Percentiles rank a stretch among this genome's conserved stretches.
Conservation (phyloP, 345 rosid genomes). For the Eucalyptus pauciflora region DNA sequence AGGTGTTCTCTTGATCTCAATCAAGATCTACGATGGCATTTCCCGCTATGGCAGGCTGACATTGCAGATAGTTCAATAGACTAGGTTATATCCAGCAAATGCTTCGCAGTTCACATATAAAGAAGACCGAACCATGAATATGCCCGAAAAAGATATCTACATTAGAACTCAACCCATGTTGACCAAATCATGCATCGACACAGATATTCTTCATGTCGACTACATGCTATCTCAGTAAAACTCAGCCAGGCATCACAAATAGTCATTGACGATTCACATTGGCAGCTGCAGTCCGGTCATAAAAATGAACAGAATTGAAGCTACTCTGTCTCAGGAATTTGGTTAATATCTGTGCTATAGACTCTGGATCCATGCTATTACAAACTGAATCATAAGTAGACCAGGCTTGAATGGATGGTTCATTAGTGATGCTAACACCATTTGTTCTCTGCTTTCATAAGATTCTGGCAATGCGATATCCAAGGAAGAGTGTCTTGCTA, state of each 20-base stretch:
- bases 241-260: neutral
- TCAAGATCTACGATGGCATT: neutral
- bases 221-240: neutral
- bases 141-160: neutral
- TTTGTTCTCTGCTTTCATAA: neutral
- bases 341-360: neutral
- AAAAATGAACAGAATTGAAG: neutral
- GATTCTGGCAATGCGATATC: slow-evolving; percentile 15
- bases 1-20: neutral
- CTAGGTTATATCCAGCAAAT: neutral
- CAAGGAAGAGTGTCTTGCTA: slow-evolving; percentile 5
- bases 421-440: neutral
- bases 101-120: neutral
- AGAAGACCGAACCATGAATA: neutral
- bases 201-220: neutral
- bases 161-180: neutral
- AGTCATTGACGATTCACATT: neutral
- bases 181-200: neutral
- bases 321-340: neutral
- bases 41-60: neutral
- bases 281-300: neutral
- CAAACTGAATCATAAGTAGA: neutral
- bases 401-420: neutral
- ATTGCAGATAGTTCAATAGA: neutral
- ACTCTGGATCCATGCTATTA: neutral